Evolutionary conservation across 2,329 filamentous ascomycete species (phyloP), one percentile per base, ranked within the genome.

Genomic region (Stromatinia cepivora): DNA sequence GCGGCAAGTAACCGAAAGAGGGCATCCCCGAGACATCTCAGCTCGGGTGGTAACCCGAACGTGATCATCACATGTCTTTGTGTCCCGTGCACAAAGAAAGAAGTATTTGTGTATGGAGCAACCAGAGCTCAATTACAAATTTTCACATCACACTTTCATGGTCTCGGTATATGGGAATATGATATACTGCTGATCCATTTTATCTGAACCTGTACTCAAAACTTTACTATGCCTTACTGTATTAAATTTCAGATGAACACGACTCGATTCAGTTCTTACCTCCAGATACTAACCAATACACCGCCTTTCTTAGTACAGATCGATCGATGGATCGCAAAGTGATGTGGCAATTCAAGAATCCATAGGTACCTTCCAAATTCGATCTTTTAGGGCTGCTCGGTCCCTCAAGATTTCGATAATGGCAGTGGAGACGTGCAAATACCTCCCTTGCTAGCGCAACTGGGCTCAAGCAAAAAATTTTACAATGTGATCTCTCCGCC

Each of bases 251-350:
- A 15, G 39, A 42, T 42, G 39, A 42, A 42, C 17, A 5, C 39
- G 39, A 42, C 39, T 42, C 39, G 39, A 42, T 42, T 42, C 39
- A 42, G 39, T 17, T 9, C 34, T 42, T 25, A 39, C 34, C n/a
- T 57, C 9, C 11, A 28, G 36, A 42, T 58, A 9, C 34, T n/a
- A 17, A 9, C 34, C 20, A 17, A 58, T 58, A 58, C 56, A 58
- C 56, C 56, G 56, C 36, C 6, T 28, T 58, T 39, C 34, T 7
- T 28, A 25, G 56, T 48, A 34, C 25, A 48, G 15, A 48, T 20
- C 25, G 42, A 48, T n/a, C 22, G 28, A 62, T 62, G 58, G 5
- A 62, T 45, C 58, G 28, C 20, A 61, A 62, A 62, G 20, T 48
- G 58, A 48, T 62, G 39, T 61, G 57, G 57, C 39, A 61, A 9